These are phyloP conservation scores for Myxozyma neglecta DNA, from an alignment of 805 yeast species.

Conservation along the genomic window DNA sequence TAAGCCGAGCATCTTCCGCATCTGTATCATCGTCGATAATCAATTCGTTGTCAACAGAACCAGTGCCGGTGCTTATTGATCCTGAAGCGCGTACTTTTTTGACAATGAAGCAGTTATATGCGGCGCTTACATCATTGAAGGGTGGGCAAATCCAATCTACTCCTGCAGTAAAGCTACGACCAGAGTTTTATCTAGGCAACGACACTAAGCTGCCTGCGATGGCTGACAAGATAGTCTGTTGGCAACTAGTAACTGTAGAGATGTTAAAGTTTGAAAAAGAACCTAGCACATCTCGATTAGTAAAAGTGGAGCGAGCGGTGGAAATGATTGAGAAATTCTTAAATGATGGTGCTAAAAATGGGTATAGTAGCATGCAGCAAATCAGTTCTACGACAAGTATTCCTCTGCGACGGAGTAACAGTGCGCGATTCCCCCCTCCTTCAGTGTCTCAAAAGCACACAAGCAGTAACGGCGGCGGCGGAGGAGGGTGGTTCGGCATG, in stretches of 20 bases:
- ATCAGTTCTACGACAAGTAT: no score
- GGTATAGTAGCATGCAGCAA: no score
- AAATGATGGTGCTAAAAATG: neutral
- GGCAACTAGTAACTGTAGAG: slow-evolving; percentile 6
- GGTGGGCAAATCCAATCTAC: slow-evolving; percentile 8
- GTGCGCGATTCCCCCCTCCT: no score
- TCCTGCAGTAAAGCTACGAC: neutral
- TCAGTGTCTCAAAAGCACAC: no score
- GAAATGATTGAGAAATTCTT: slow-evolving; percentile 8
- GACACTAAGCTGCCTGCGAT: slow-evolving; percentile 7
- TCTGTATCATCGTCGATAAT: no score
- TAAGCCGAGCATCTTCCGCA: no score
- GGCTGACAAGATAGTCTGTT: slow-evolving; percentile 11
- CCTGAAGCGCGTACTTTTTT: slow-evolving; percentile 7
- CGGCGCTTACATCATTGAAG: slow-evolving; percentile 2
- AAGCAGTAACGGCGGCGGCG: no score
- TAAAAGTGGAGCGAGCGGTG: slow-evolving; percentile 1
- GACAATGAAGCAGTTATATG: slow-evolving; percentile 13
- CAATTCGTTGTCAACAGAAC: no score
- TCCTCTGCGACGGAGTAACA: no score
- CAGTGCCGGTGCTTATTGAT: neutral
- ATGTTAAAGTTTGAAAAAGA: slow-evolving; percentile 1
- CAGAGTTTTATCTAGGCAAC: slow-evolving; percentile 5
- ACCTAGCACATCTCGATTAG: neutral
- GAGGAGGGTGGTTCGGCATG: no score